Conservation (phyloP, 352 stramenopile genomes). For the Pseudoperonospora humuli region DNA sequence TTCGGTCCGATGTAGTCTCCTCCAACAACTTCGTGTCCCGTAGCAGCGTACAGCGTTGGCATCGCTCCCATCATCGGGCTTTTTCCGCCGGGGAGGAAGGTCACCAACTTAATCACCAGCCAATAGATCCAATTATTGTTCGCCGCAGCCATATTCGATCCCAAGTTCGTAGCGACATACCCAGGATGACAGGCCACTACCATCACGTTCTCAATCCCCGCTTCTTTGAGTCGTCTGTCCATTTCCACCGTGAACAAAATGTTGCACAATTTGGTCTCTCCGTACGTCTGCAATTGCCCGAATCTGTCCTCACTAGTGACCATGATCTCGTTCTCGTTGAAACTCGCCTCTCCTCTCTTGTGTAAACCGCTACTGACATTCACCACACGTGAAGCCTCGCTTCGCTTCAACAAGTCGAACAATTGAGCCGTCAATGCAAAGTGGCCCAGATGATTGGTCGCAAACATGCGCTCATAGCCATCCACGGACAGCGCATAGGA, state of each 20-base stretch:
- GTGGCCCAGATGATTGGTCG: constrained; percentile 63
- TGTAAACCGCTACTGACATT: constrained; percentile 43
- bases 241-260: constrained; percentile 44
- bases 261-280: constrained; percentile 42
- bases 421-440: constrained; percentile 54
- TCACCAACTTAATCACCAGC: constrained; percentile 13
- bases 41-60: constrained; percentile 21
- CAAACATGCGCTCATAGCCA: constrained; percentile 58
- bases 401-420: constrained; percentile 20
- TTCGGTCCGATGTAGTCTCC: constrained; percentile 24
- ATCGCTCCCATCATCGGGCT: constrained; percentile 15
- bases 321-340: constrained; percentile 29
- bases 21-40: constrained; percentile 10
- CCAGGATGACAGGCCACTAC: constrained; percentile 29
- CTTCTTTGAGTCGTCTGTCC: constrained; percentile 21
- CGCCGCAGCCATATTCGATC: constrained; percentile 8
- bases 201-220: constrained; percentile 16
- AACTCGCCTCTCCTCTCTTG: constrained; percentile 8
- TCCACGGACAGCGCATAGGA: constrained; percentile 16
- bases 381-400: constrained; percentile 33
- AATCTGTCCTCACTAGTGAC: constrained; percentile 23
- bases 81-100: constrained; percentile 17
- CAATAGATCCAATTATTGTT: constrained; percentile 26
- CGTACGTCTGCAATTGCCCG: constrained; percentile 27
- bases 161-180: constrained; percentile 25